These are phyloP conservation scores for Ceratocystis huliohia DNA, from an alignment of 2,329 filamentous ascomycete species.

Conservation along the genomic window DNA sequence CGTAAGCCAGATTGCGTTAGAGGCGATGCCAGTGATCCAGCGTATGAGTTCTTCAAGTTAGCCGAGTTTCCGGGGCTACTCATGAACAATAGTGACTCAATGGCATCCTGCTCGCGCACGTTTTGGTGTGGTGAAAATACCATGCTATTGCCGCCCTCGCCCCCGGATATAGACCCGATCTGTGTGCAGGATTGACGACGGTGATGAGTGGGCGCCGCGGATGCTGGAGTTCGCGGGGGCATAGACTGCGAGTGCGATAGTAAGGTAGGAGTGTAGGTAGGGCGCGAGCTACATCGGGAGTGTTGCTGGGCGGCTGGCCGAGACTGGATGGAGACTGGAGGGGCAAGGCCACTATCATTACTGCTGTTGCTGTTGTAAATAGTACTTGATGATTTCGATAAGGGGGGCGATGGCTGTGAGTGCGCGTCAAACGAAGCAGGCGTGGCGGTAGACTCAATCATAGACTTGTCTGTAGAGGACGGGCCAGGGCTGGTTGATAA, in stretches of 20 bases:
- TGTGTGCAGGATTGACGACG: conserved; percentile 29
- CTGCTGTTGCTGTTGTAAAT: background rate
- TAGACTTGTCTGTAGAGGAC: conserved; percentile 18
- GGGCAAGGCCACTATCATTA: conserved; percentile 31
- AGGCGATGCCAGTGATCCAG: conserved; percentile 31
- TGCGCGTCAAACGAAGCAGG: conserved; percentile 12
- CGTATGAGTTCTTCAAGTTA: conserved; percentile 45
- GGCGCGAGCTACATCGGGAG: conserved; percentile 38
- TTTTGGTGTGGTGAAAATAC: conserved; percentile 58
- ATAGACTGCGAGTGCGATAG: conserved; percentile 38
- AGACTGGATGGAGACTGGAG: conserved; percentile 43
- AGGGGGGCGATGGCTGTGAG: conserved; percentile 16
- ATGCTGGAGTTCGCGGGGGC: conserved; percentile 26
- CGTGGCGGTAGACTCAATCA: conserved; percentile 9
- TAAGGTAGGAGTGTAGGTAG: conserved; percentile 38
- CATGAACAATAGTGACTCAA: conserved; percentile 70
- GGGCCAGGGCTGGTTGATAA: conserved; percentile 40
- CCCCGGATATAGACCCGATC: conserved; percentile 26
- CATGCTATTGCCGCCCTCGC: conserved; percentile 34
- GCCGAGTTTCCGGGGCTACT: conserved; percentile 63
- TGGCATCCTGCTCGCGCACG: conserved; percentile 63
- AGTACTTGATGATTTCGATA: background rate
- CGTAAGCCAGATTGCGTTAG: conserved; percentile 21
- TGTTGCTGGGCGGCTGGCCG: conserved; percentile 27
- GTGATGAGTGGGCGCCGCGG: conserved; percentile 19